A percentile compares a stretch with the other conserved stretches of the same genome.
Evolutionary conservation across 768 basidiomycete genomes (phyloP).

Genomic region (Amanita rubescens): DNA sequence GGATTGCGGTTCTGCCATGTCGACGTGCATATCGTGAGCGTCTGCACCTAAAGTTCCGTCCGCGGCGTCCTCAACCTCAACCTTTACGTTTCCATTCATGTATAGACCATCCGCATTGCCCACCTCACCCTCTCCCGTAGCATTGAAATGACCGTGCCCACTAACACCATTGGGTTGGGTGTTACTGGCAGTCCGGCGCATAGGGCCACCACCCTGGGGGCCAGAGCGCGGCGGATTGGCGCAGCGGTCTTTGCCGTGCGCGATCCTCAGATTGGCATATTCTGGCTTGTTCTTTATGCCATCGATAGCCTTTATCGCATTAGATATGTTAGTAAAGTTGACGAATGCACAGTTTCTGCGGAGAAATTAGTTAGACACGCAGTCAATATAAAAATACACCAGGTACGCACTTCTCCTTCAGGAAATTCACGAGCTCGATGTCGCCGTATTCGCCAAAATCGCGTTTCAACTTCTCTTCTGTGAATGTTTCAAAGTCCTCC

Average conservation of each 20-base stretch:
- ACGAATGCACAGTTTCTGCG: constrained; percentile 89
- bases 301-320: constrained; percentile 98
- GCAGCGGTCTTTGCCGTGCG: constrained; percentile 94
- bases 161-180: constrained; percentile 26
- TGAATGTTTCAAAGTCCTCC: constrained; percentile 91
- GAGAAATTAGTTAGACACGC: constrained; percentile 5
- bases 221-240: constrained; percentile 87
- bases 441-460: constrained; percentile 97
- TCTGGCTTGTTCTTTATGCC: constrained; percentile 88
- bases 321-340: constrained; percentile 92
- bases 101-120: constrained; percentile 14
- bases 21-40: constrained; percentile 35
- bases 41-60: constrained; percentile 19
- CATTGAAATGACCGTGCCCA: constrained; percentile 17
- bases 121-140: constrained; percentile 23
- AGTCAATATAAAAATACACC: not conserved
- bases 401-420: constrained; percentile 79
- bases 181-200: constrained; percentile 37
- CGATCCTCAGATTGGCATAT: constrained; percentile 82
- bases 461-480: constrained; percentile 79
- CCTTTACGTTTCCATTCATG: constrained; percentile 10
- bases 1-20: constrained; percentile 14
- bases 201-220: constrained; percentile 59
- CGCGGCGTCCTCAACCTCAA: constrained; percentile 22
- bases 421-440: constrained; percentile 93